Conservation (phyloP, 768 basidiomycete species). For the Pulveroboletus ravenelii region DNA sequence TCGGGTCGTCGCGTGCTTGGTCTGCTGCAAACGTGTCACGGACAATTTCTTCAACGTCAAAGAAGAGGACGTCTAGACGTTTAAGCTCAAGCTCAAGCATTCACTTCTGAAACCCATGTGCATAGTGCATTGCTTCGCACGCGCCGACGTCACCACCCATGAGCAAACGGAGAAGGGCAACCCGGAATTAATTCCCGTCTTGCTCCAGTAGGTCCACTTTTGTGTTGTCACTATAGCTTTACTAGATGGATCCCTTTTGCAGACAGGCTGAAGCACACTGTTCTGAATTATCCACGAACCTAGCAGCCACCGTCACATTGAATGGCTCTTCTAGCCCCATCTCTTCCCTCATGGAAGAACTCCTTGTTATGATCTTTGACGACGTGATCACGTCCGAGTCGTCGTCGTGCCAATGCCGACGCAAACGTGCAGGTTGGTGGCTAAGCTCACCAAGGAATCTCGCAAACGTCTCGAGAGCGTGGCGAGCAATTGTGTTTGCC, state of each 20-base stretch:
- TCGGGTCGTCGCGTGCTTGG: no score
- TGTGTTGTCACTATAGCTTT: neutral
- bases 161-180: neutral
- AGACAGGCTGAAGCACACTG: neutral
- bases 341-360: constrained; percentile 13
- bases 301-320: neutral
- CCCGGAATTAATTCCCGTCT: neutral
- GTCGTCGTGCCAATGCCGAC: neutral
- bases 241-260: neutral
- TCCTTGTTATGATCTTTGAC: constrained; percentile 21
- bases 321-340: constrained; percentile 4
- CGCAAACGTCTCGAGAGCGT: constrained; percentile 13
- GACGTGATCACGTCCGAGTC: constrained; percentile 13
- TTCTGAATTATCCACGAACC: neutral
- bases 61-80: neutral
- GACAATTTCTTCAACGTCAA: neutral
- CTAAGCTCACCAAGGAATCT: constrained; percentile 11
- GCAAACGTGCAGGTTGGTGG: neutral
- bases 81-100: neutral
- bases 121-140: neutral
- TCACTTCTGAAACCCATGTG: neutral
- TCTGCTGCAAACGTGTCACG: neutral
- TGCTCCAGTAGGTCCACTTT: constrained; percentile 2
- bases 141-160: neutral
- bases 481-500: constrained; percentile 12